Percentiles rank a stretch among this genome's conserved stretches.
These are phyloP conservation scores for Suhomyces pyralidae DNA, from an alignment of 805 yeast genomes.

Conservation along the genomic window DNA sequence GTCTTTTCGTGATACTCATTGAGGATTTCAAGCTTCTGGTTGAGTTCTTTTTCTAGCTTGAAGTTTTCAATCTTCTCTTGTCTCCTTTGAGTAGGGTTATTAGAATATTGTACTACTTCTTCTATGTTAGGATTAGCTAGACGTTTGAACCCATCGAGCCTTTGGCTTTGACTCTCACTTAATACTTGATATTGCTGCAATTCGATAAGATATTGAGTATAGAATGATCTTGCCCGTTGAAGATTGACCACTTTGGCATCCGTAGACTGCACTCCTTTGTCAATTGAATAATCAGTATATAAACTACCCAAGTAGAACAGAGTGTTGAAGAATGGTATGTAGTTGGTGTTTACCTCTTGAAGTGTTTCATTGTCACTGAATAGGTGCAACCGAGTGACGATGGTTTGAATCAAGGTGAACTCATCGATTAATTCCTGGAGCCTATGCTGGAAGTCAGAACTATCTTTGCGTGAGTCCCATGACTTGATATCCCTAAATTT, in stretches of 20 bases:
- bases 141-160: slow-evolving; percentile 39
- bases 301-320: slow-evolving; percentile 54
- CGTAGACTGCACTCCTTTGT: slow-evolving; percentile 4
- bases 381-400: slow-evolving; percentile 48
- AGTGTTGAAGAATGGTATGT: slow-evolving; percentile 57
- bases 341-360: slow-evolving; percentile 64
- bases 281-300: slow-evolving; percentile 10
- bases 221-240: slow-evolving; percentile 35
- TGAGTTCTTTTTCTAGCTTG: slow-evolving; percentile 56
- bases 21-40: slow-evolving; percentile 40
- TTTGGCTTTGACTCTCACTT: slow-evolving; percentile 31
- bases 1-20: slow-evolving; percentile 18
- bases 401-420: slow-evolving; percentile 42
- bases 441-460: slow-evolving; percentile 37
- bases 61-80: slow-evolving; percentile 70
- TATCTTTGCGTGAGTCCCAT: slow-evolving; percentile 37
- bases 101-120: slow-evolving; percentile 22
- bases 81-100: slow-evolving; percentile 49
- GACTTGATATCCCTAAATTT: slow-evolving; percentile 6
- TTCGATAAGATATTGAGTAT: slow-evolving; percentile 29
- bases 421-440: slow-evolving; percentile 37
- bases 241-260: slow-evolving; percentile 27
- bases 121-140: slow-evolving; percentile 41
- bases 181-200: slow-evolving; percentile 29
- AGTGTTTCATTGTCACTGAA: slow-evolving; percentile 71